phyloP scores from a whole-genome alignment of 345 rosid species.

The Lepidium africanum region DNA sequence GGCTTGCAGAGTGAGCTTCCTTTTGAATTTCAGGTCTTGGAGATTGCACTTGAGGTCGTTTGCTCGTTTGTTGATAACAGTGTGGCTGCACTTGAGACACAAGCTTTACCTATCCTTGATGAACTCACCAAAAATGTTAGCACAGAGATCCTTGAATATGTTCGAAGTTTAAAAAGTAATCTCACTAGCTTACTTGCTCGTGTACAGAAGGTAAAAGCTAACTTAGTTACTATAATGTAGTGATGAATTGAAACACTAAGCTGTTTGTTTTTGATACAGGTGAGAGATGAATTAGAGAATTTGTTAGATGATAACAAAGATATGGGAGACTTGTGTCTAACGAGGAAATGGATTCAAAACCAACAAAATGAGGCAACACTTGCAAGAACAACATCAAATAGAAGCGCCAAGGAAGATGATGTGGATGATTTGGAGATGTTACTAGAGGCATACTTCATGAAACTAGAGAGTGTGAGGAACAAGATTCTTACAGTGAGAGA shows the following conservation, averaged over 20 bases:
- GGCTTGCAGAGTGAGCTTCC: conserved; percentile 81
- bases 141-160: conserved; percentile 88
- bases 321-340: conserved; percentile 72
- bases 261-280: conserved; percentile 34
- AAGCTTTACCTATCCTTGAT: conserved; percentile 84
- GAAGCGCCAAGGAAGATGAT: conserved; percentile 45
- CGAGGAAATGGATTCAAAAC: conserved; percentile 71
- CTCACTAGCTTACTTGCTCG: conserved; percentile 86
- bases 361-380: conserved; percentile 60
- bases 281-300: conserved; percentile 89
- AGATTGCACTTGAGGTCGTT: conserved; percentile 82
- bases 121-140: conserved; percentile 84
- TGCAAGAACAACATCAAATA: conserved; percentile 38
- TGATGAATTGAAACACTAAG: neutral
- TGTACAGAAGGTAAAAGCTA: conserved; percentile 68
- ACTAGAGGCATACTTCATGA: conserved; percentile 92
- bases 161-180: conserved; percentile 81
- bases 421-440: conserved; percentile 93
- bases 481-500: conserved; percentile 91
- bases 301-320: conserved; percentile 80
- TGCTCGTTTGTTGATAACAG: conserved; percentile 57
- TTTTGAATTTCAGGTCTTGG: conserved; percentile 91
- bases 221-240: neutral
- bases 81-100: conserved; percentile 66
- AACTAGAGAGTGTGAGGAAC: conserved; percentile 87